These are phyloP conservation scores for Borovskyia barvae DNA, from an alignment of 208 protist species.

Conservation along the genomic window DNA sequence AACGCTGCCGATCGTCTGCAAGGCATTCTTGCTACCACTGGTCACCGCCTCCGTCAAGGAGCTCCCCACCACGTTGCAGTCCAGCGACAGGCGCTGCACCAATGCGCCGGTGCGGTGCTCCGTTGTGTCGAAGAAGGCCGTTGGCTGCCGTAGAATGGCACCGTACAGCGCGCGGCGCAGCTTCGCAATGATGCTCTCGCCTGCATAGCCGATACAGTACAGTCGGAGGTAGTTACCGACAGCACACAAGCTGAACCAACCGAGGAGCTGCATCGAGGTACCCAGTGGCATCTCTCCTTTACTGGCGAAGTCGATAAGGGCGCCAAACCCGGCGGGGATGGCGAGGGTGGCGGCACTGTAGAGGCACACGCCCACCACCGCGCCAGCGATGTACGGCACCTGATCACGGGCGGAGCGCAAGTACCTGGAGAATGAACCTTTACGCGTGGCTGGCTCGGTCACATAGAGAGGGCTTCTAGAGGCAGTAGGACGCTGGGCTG, in stretches of 20 bases:
- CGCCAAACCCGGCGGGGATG: constrained; percentile 78
- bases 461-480: constrained; percentile 52
- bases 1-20: constrained; percentile 79
- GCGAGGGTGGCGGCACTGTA: constrained; percentile 83
- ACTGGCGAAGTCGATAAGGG: constrained; percentile 82
- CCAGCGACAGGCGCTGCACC: constrained; percentile 83
- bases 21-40: constrained; percentile 76
- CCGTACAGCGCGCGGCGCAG: constrained; percentile 66
- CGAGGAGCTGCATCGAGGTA: constrained; percentile 75
- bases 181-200: constrained; percentile 72
- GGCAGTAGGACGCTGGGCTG: constrained; percentile 60
- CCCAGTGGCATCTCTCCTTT: constrained; percentile 76
- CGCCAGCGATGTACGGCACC: constrained; percentile 54
- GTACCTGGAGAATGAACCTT: constrained; percentile 70
- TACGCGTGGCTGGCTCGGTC: constrained; percentile 48
- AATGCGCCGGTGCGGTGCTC: constrained; percentile 78
- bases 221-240: constrained; percentile 72
- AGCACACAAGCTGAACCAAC: constrained; percentile 66
- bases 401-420: constrained; percentile 46
- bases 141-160: constrained; percentile 61
- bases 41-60: constrained; percentile 82
- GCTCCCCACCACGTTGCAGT: constrained; percentile 84
- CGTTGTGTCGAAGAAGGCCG: constrained; percentile 76
- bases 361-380: constrained; percentile 60
- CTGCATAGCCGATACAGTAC: constrained; percentile 72